These are phyloP conservation scores for Coemansia sp. DNA, from an alignment of 192 early-diverging fungal species.

Conservation along the genomic window DNA sequence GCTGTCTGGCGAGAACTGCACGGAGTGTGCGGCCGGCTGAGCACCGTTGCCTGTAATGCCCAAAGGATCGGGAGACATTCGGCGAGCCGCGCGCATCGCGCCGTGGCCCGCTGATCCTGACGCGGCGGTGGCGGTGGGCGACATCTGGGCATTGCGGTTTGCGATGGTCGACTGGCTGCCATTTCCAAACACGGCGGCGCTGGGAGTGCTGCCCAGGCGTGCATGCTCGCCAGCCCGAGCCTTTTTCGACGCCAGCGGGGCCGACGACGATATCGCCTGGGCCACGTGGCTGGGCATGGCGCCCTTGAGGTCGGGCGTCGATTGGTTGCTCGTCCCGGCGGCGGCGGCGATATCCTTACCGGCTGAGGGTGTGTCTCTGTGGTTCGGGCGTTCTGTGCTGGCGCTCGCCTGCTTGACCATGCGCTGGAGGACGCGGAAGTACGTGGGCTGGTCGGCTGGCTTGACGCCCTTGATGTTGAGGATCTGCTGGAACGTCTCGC, in stretches of 20 bases:
- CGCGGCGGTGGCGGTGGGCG: background rate
- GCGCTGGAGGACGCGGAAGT: constrained; percentile 22
- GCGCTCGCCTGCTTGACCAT: background rate
- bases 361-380: background rate
- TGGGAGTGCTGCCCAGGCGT: constrained; percentile 24
- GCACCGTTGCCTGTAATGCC: constrained; percentile 16
- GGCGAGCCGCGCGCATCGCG: background rate
- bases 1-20: constrained; percentile 1
- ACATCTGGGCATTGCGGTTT: background rate
- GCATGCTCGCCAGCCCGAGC: constrained; percentile 4
- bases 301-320: constrained; percentile 18
- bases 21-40: background rate
- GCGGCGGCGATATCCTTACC: background rate
- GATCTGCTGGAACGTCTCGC: constrained; percentile 72
- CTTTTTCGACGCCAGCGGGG: constrained; percentile 7
- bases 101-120: background rate
- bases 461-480: constrained; percentile 82
- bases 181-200: constrained; percentile 10
- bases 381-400: background rate
- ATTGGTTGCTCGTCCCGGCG: background rate
- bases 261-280: constrained; percentile 12
- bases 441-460: constrained; percentile 59
- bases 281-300: constrained; percentile 8
- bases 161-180: background rate
- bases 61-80: constrained; percentile 22